Conservation (phyloP, 2,329 filamentous ascomycete genomes). For the Verticillium dahliae region DNA sequence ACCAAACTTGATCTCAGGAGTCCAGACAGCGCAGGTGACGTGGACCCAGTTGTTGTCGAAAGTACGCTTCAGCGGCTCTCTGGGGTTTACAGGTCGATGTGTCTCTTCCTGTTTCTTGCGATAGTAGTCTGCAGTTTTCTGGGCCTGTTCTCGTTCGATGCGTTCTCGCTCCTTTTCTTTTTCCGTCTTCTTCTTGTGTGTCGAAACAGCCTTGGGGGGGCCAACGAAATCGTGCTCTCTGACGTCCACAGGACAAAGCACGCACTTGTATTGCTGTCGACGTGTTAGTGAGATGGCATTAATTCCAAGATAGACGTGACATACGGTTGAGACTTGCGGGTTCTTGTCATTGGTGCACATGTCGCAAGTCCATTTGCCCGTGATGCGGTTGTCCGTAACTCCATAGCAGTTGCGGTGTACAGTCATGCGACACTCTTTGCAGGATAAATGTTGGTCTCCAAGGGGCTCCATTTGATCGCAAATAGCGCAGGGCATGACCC, state of each 20-base stretch:
- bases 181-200: conserved; percentile 84
- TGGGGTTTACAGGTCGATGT: conserved; percentile 74
- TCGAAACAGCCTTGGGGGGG: conserved; percentile 61
- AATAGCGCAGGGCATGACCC: conserved; percentile 75
- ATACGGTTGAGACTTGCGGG: conserved; percentile 83
- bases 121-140: conserved; percentile 75
- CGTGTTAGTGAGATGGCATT: conserved; percentile 15
- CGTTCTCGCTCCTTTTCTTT: conserved; percentile 86
- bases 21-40: conserved; percentile 87
- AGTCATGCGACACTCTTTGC: conserved; percentile 81
- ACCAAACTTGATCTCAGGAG: conserved; percentile 87
- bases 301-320: conserved; percentile 21
- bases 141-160: conserved; percentile 75
- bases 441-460: conserved; percentile 68
- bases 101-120: conserved; percentile 75
- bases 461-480: conserved; percentile 69
- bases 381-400: conserved; percentile 61
- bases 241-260: conserved; percentile 77
- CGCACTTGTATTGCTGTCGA: conserved; percentile 77
- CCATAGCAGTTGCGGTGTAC: conserved; percentile 93
- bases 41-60: conserved; percentile 98
- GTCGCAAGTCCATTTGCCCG: conserved; percentile 87
- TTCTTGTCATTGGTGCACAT: conserved; percentile 93
- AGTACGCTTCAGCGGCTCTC: conserved; percentile 88
- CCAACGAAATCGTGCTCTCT: conserved; percentile 82